Evolutionary conservation across 306 rosid species (phyloP), one percentile per base, ranked within the genome.

Genomic region (Sophora flavescens): DNA sequence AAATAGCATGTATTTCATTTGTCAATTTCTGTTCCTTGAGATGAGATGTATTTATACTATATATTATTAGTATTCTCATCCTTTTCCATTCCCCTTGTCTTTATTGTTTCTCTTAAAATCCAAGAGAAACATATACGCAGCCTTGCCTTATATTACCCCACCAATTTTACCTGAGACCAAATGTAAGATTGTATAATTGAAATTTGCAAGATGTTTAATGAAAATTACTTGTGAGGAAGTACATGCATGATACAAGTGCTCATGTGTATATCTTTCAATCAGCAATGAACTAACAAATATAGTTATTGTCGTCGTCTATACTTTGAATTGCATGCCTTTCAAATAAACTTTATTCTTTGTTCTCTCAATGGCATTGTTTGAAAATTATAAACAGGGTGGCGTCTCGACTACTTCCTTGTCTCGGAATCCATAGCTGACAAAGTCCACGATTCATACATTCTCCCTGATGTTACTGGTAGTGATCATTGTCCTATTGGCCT

Each of bases 401-500:
- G 98, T 70, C 88, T 94, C 39, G 98, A 94, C 84, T 94, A 94
- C 85, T 92, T 92, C 90, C 97, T 94, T 13, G 90, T 90, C 63
- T 94, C 98, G 15, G 96, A 90, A 65, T 86, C 91, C 75, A 80
- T 94, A 44, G 93, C 88, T 2, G 92, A 90, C 72, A 87, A 86
- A 70, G 95, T 90, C 66, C 88, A 94, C 3, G 98, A 94, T 75
- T 94, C 98, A 0, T 94, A 92, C 87, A 90, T 92, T 80, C 84
- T 92, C 47, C 91, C 98, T 15, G 96, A 94, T 79, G 81, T 92
- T 11, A 28, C 63, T 26, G 98, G 98, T 22, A 94, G 98, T 50
- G 98, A 94, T 85, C 98, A 94, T 83, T 94, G 97, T 15, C 97
- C 97, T 47, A 69, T 92, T 67, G 98, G 98, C 63, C 96, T 94